These are phyloP conservation scores for Claviceps humidiphila DNA, from an alignment of 2,329 filamentous ascomycete species.

Conservation along the genomic window DNA sequence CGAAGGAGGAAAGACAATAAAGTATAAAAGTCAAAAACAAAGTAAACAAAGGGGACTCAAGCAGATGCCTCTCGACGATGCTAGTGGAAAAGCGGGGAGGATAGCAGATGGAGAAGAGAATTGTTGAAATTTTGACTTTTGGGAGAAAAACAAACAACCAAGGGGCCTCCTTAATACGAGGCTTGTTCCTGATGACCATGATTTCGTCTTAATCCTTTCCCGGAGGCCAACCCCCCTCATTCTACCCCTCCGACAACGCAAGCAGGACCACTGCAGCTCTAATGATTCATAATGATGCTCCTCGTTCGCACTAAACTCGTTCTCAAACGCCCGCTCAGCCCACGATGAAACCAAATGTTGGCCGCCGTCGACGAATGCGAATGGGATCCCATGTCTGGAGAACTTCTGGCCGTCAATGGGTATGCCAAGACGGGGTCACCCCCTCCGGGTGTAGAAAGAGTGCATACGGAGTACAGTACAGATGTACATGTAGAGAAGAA, in stretches of 20 bases:
- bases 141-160: background rate
- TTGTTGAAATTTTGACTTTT: background rate
- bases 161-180: background rate
- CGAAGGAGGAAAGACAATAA: background rate
- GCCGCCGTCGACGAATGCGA: background rate
- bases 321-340: background rate
- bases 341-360: background rate
- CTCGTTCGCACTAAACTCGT: background rate
- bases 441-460: no score
- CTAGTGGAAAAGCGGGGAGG: background rate
- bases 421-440: no score
- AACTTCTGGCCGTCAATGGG: no score
- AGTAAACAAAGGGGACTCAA: background rate
- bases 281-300: slow-evolving; percentile 1
- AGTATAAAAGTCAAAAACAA: background rate
- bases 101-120: background rate
- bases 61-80: background rate
- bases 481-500: no score
- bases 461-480: no score
- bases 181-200: background rate
- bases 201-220: no score
- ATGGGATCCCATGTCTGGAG: no score
- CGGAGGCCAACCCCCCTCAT: no score
- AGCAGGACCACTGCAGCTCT: background rate
- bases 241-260: background rate